phyloP scores from a whole-genome alignment of 805 yeast species.

The Candida oleophila region DNA sequence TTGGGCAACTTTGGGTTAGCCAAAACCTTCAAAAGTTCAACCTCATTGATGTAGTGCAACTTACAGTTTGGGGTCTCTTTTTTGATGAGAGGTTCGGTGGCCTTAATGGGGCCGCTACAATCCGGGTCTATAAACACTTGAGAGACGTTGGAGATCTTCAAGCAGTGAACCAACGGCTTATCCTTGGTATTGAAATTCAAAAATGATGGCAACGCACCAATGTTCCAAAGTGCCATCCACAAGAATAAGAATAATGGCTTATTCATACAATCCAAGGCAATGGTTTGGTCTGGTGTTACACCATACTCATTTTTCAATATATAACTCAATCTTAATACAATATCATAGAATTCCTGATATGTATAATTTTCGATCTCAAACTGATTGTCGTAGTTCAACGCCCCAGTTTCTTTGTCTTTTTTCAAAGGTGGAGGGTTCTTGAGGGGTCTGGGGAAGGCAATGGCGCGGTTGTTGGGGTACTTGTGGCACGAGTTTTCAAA shows the following conservation, averaged over 20 bases:
- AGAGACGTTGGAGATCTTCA: conserved; percentile 61
- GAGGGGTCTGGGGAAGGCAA: conserved; percentile 59
- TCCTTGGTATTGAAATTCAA: conserved; percentile 78
- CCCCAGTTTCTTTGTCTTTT: conserved; percentile 30
- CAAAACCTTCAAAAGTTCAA: conserved; percentile 42
- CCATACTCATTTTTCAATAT: conserved; percentile 63
- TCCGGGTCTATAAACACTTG: conserved; percentile 76
- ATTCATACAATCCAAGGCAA: conserved; percentile 77
- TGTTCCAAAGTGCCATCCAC: conserved; percentile 87
- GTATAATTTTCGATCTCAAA: conserved; percentile 65
- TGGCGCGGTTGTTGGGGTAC: conserved; percentile 53
- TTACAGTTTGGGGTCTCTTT: conserved; percentile 35
- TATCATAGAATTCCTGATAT: conserved; percentile 64
- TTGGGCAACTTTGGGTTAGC: conserved; percentile 41
- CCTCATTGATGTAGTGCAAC: conserved; percentile 53
- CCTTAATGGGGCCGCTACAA: conserved; percentile 51
- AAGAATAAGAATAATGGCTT: conserved; percentile 77
- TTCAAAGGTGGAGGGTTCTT: conserved; percentile 24
- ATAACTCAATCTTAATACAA: conserved; percentile 63
- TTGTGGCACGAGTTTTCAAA: conserved; percentile 56
- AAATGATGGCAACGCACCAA: conserved; percentile 88
- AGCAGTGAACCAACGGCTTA: conserved; percentile 74
- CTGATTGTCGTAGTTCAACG: conserved; percentile 47
- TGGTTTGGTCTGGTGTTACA: conserved; percentile 61
- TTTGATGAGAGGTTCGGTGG: conserved; percentile 43